Evolutionary conservation across 2,329 filamentous ascomycete genomes (phyloP), one percentile per base, ranked within the genome.

Genomic region (Ceratocystis colombiana): DNA sequence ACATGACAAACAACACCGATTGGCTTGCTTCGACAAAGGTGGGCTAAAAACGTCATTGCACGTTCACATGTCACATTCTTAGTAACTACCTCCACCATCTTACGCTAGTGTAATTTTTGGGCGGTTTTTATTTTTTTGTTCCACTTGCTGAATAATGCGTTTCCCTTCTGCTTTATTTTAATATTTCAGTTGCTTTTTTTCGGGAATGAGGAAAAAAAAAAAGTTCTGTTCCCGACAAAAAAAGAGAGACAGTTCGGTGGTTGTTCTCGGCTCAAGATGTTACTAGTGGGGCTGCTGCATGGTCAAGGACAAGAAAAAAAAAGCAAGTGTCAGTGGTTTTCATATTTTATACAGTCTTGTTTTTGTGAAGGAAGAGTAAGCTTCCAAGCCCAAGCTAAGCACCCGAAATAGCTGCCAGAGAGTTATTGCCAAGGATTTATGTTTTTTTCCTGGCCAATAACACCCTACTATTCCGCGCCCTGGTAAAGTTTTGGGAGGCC

Each of bases 341-440:
- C 55, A 30, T 15, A 37, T 37, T 59, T 59, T 41, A 17, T 6
- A 59, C 33, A 33, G 15, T 17, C 25, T 15, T 25, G 5, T 25
- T 28, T 53, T 28, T 53, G 28, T 59, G 55, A 59, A 59, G 55
- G 55, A 59, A 59, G 55, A 59, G 55, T 59, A 59, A 59, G 55
- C 55, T 59, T n/a, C 25, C 10, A 41, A 12, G 37, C 37, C 37
- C 37, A 41, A 41, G 37, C 37, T 41, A 41, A 41, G 37, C 37
- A 41, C 37, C 37, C 3, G 37, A 41, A 41, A 41, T 41, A 41
- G 37, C 37, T 15, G 37, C 37, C 37, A 41, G 33, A 15, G 5
- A 41, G 10, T 33, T 33, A 41, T 28, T 53, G 22, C 48, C 48
- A 53, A 53, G 48, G 25, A 10, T 25, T 15, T 53, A 12, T 25